Conservation (phyloP, 2,329 filamentous ascomycete genomes). For the Aureobasidium sp. region DNA sequence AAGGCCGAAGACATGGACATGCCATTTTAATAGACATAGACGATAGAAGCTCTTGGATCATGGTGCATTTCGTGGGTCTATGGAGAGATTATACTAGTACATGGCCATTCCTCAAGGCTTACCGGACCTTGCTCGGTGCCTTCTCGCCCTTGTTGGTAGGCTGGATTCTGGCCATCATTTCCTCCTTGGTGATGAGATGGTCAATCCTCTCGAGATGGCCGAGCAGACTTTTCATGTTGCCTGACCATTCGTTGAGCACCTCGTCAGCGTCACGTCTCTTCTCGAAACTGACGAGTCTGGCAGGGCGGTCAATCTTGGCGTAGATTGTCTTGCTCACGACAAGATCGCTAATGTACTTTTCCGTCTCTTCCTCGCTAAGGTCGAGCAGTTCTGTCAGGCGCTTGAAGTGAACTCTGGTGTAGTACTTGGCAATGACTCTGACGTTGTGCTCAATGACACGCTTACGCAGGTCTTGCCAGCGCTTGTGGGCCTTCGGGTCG, state of each 20-base stretch:
- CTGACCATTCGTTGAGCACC: constrained; percentile 95
- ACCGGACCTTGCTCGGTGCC: constrained; percentile 33
- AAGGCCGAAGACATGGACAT: constrained; percentile 62
- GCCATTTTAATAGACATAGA: constrained; percentile 44
- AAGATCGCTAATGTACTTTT: constrained; percentile 96
- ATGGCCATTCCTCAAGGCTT: not conserved
- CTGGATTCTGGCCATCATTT: constrained; percentile 99
- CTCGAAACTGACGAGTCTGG: constrained; percentile 85
- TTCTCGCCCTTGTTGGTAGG: constrained; percentile 48
- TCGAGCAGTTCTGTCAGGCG: constrained; percentile 87
- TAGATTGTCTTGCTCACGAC: constrained; percentile 98
- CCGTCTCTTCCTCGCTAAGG: constrained; percentile 88
- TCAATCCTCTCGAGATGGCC: constrained; percentile 86
- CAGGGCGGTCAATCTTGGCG: constrained; percentile 92
- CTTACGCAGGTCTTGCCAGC: constrained; percentile 94
- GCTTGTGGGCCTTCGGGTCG: constrained; percentile 73
- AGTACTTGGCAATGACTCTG: constrained; percentile 95
- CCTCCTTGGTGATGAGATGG: constrained; percentile 97
- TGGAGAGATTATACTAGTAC: constrained; percentile 10
- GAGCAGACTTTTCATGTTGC: constrained; percentile 91
- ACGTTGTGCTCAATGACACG: constrained; percentile 99
- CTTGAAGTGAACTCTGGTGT: constrained; percentile 90
- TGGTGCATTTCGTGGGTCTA: constrained; percentile 16
- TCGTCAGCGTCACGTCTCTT: constrained; percentile 94
- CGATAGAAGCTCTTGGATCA: constrained; percentile 2